Evolutionary conservation across 345 rosid genomes (phyloP).

Genomic region (Linum lewisii): DNA sequence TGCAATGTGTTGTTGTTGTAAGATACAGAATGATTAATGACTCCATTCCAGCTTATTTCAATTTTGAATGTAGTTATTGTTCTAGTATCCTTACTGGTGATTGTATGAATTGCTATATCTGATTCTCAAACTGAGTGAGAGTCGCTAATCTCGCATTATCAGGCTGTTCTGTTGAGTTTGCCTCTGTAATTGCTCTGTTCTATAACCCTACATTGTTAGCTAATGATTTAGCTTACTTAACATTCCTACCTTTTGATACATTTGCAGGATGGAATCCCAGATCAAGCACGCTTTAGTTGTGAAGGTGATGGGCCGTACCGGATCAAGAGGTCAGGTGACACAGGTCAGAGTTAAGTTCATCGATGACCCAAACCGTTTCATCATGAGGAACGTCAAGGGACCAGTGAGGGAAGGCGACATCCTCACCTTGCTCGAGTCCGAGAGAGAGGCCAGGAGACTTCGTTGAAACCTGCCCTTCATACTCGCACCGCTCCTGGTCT

Average conservation of each 20-base stretch:
- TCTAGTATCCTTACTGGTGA: too few species aligned
- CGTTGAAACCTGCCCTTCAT: slow-evolving; percentile 18
- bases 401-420: slow-evolving; percentile 78
- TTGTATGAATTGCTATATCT: too few species aligned
- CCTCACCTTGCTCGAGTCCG: slow-evolving; percentile 74
- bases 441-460: slow-evolving; percentile 83
- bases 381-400: slow-evolving; percentile 89
- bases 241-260: not conserved
- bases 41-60: too few species aligned
- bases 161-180: too few species aligned
- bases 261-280: slow-evolving; percentile 8
- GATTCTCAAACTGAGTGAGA: too few species aligned
- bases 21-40: too few species aligned
- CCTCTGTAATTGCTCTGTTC: not conserved
- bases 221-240: too few species aligned
- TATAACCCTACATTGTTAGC: too few species aligned
- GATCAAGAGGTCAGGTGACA: slow-evolving; percentile 86
- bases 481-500: not conserved
- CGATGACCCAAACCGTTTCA: slow-evolving; percentile 51
- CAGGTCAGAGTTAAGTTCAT: slow-evolving; percentile 76
- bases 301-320: slow-evolving; percentile 84
- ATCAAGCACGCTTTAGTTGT: slow-evolving; percentile 78
- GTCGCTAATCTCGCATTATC: too few species aligned
- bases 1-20: too few species aligned
- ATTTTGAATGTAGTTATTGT: too few species aligned